Evolutionary conservation across 495 filamentous ascomycete genomes (phyloP), one percentile per base, ranked within the genome.

Genomic region (Xylaria scruposa): DNA sequence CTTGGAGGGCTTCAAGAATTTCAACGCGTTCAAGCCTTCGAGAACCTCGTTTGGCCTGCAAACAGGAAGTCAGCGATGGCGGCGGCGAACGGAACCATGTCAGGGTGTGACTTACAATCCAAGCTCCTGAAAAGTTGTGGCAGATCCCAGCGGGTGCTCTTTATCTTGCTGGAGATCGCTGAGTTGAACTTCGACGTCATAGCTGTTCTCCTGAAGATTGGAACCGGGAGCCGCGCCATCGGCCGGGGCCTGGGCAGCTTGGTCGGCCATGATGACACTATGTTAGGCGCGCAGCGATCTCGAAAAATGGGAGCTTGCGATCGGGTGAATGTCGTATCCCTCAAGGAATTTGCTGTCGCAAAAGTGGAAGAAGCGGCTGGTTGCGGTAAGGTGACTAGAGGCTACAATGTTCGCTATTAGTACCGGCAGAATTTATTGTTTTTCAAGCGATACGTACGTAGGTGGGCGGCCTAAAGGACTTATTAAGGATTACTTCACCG

Each of bases 1-100:
- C 83, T 98, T 98, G 36, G 95, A 98, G 0, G 96, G 96, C 81
- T 97, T 97, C 75, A 89, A 88, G 86, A 97, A 98, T 82, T 92
- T 92, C 91, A 98, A 92, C 61, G 88, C 85, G 59, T 88, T 85
- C 51, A 98, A 85, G 12, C 88, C 89, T 53, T 86, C 83, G 51
- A 88, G 80, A 66, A 91, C 78, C 36, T 81, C 72, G 15, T 72
- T 64, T n/a, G 83, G 80, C 84, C 87, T 69, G 12, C 26, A 53
- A 54, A 66, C 29, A 40, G 31, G 70, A 73, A 75, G 73, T 68
- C 64, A 49, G 58, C 66, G 26, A 42, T 67, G 38, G 36, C 29
- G 44, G 33, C 66, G 72, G 67, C 36, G 56, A 26, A 31, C 13
- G 69, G 40, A 13, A 26, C 21, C 29, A 33, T 38, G 24, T 31